Evolutionary conservation across 2,329 filamentous ascomycete species (phyloP).

Genomic region (Penicillium freii): DNA sequence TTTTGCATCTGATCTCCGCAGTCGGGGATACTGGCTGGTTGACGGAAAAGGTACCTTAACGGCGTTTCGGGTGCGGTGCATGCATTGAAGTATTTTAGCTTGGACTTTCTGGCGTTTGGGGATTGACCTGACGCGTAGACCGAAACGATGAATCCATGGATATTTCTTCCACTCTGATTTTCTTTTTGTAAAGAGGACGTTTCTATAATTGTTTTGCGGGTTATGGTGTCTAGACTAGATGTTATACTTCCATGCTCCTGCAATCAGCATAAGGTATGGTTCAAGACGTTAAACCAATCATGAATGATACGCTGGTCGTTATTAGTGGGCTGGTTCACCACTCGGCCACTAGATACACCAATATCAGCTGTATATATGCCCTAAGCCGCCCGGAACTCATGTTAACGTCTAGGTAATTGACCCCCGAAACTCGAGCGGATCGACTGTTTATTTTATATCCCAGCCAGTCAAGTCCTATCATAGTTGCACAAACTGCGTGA

Average conservation of each 20-base stretch:
- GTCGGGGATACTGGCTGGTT: slow-evolving; percentile 5
- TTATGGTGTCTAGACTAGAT: not conserved
- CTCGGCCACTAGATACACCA: not conserved
- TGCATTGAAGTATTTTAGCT: slow-evolving; percentile 18
- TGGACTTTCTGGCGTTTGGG: slow-evolving; percentile 10
- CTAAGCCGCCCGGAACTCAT: not conserved
- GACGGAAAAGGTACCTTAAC: slow-evolving; percentile 10
- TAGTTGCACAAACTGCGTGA: not conserved
- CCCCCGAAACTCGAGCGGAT: not conserved
- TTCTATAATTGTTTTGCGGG: not conserved
- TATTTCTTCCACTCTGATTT: not conserved
- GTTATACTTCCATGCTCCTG: not conserved
- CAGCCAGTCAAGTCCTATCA: not conserved
- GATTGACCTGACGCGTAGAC: not conserved
- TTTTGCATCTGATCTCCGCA: slow-evolving; percentile 7
- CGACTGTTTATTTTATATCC: not conserved
- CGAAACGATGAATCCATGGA: slow-evolving; percentile 4
- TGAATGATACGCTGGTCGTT: not conserved
- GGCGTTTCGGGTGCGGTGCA: slow-evolving; percentile 24
- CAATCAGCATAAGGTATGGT: not conserved
- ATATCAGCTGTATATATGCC: not conserved
- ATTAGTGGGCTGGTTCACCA: not conserved
- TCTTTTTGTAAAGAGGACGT: not conserved
- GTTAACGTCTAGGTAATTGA: not conserved
- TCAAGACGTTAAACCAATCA: not conserved